Evolutionary conservation across 2,329 filamentous ascomycete genomes (phyloP), one percentile per base, ranked within the genome.

Genomic region (Westerdykella aurantiaca): DNA sequence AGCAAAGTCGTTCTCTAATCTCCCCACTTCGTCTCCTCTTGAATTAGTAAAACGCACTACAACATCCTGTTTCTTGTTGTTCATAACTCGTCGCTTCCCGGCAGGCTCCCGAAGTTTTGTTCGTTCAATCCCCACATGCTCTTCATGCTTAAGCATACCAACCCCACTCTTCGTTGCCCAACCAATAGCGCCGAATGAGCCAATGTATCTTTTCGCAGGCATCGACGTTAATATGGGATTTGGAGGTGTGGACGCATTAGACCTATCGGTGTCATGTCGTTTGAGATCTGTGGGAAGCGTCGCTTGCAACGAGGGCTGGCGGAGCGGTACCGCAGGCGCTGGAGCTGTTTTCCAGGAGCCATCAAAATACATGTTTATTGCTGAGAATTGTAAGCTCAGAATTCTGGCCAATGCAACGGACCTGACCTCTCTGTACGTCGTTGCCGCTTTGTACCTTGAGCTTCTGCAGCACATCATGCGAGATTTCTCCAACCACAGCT

Each of bases 151-250:
- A 21, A 98, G 62, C 5, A 96, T 63, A 31, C 80, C 80, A 3
- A 70, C 71, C 0, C 91, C 91, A 64, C 88, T 96, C 56, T 83
- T 81, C 3, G 91, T 97, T 5, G 88, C 83, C 93, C 93, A 98
- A 4, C 84, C 93, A 42, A 85, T 88, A 4, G 87, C 89, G 7
- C 93, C 93, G 67, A 97, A 93, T 0, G 89, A 88, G 14, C 93
- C 93, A 48, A 97, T 79, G 57, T 97, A 98, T 58, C 93, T 72
- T 53, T 73, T 75, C 1, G 69, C 57, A 0, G 82, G 82, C 72
- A 76, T 79, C 4, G 57, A 56, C 22, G 57, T 57, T 13, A 67
- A 43, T 11, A 50, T 41, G 5, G 51, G 45, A 16, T 41, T 45
- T 25, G 49, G 46, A 5, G 56, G 57, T 0, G 53, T 56, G 6